Percentiles rank a stretch among this genome's conserved stretches.
phyloP scores from a whole-genome alignment of 805 yeast genomes.

The Candida railenensis region DNA sequence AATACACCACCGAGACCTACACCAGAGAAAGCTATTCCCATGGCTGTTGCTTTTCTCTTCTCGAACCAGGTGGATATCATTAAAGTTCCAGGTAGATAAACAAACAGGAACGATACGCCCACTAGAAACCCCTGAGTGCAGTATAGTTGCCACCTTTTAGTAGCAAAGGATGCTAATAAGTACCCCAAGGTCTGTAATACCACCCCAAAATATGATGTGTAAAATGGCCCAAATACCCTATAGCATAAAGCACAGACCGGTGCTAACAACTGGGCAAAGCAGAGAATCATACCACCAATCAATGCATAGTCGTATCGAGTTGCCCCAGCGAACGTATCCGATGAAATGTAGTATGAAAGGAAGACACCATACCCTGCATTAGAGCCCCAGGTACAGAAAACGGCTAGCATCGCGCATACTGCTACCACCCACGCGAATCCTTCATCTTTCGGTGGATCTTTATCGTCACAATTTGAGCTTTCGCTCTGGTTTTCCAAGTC shows the following conservation, averaged over 20 bases:
- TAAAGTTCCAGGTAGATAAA: constrained; percentile 44
- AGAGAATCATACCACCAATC: constrained; percentile 50
- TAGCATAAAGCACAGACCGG: constrained; percentile 54
- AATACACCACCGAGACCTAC: constrained; percentile 53
- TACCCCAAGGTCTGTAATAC: constrained; percentile 42
- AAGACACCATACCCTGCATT: constrained; percentile 60
- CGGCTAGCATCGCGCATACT: constrained; percentile 46
- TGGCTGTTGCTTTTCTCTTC: constrained; percentile 42
- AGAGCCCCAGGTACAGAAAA: constrained; percentile 58
- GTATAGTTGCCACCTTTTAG: constrained; percentile 49
- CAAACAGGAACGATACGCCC: constrained; percentile 47
- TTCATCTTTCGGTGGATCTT: constrained; percentile 35
- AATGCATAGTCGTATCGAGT: constrained; percentile 48
- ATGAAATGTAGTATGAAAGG: constrained; percentile 47
- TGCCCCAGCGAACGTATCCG: constrained; percentile 39
- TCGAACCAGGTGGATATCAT: constrained; percentile 51
- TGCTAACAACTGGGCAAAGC: constrained; percentile 52
- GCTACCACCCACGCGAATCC: constrained; percentile 56
- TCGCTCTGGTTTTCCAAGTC: not conserved
- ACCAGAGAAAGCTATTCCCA: constrained; percentile 49
- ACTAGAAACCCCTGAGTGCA: constrained; percentile 52
- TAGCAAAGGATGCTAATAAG: constrained; percentile 52
- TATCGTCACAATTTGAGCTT: constrained; percentile 2
- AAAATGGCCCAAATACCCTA: constrained; percentile 49
- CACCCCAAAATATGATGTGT: constrained; percentile 47